A percentile compares a stretch with the other conserved stretches of the same genome.
Evolutionary conservation across 2,329 filamentous ascomycete species (phyloP).

Genomic region (Ascochyta koolunga): DNA sequence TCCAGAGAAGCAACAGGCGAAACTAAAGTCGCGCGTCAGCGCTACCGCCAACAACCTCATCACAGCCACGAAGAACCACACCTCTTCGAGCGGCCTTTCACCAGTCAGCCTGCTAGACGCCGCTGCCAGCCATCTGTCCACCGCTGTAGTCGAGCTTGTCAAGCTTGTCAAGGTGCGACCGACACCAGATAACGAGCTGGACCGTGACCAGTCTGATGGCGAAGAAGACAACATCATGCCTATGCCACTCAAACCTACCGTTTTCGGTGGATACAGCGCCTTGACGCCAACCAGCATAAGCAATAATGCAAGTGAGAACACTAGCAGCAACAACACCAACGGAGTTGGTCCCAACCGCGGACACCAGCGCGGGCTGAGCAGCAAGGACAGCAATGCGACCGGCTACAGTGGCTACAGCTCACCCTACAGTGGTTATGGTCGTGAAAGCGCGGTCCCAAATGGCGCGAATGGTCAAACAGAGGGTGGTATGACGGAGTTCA

Average conservation of each 20-base stretch:
- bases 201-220: conserved; percentile 65
- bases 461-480: conserved; percentile 33
- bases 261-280: conserved; percentile 19
- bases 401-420: conserved; percentile 46
- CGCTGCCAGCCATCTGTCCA: conserved; percentile 86
- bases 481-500: conserved; percentile 62
- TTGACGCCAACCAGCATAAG: conserved; percentile 27
- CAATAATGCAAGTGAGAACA: conserved; percentile 11
- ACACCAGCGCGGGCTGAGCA: conserved; percentile 32
- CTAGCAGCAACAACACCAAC: conserved; percentile 4
- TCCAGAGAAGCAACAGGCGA: conserved; percentile 62
- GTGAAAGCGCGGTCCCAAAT: conserved; percentile 38
- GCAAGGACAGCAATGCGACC: conserved; percentile 45
- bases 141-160: conserved; percentile 84
- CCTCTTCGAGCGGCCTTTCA: conserved; percentile 79
- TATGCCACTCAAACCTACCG: conserved; percentile 42
- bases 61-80: conserved; percentile 91
- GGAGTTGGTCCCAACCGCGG: conserved; percentile 9
- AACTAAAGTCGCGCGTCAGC: conserved; percentile 82
- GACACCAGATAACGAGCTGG: conserved; percentile 76
- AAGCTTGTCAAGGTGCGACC: conserved; percentile 81
- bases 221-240: conserved; percentile 54
- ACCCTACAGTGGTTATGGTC: conserved; percentile 45
- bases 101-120: conserved; percentile 94
- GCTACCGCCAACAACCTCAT: conserved; percentile 94